Percentiles rank a stretch among this genome's conserved stretches.
phyloP scores from a whole-genome alignment of 1,284 basidiomycete species.

The Mrakiaceae sp. region DNA sequence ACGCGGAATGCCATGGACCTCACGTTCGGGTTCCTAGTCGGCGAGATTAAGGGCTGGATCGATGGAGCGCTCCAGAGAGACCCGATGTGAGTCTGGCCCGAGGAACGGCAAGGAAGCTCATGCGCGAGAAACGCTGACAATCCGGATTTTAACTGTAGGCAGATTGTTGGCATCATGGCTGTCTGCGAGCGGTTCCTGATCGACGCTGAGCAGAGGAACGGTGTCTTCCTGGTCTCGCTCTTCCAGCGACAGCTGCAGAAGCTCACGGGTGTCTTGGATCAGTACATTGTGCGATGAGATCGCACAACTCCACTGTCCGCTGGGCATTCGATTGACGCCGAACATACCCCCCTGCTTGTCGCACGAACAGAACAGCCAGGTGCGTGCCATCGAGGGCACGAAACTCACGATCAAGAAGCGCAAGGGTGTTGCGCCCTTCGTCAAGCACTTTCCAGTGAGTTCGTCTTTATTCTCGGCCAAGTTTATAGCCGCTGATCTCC shows the following conservation, averaged over 20 bases:
- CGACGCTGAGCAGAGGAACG: constrained; percentile 67
- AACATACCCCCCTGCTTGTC: no score
- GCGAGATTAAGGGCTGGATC: constrained; percentile 73
- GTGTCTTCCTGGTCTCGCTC: constrained; percentile 58
- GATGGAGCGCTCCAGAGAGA: constrained; percentile 68
- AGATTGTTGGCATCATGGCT: constrained; percentile 72
- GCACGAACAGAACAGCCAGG: no score
- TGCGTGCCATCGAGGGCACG: constrained; percentile 65
- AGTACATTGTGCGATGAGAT: constrained; percentile 54
- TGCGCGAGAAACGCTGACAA: not conserved
- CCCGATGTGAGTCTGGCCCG: constrained; percentile 49
- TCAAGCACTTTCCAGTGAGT: constrained; percentile 73
- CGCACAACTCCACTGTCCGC: not conserved
- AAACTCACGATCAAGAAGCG: constrained; percentile 66
- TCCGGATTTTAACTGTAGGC: constrained; percentile 41
- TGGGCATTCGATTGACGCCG: not conserved
- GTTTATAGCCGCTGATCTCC: not conserved
- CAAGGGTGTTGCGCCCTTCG: constrained; percentile 82
- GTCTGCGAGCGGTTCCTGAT: constrained; percentile 65
- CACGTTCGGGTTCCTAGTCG: constrained; percentile 84
- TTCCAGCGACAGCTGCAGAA: constrained; percentile 72
- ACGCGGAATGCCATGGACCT: constrained; percentile 81
- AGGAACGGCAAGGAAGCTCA: no score
- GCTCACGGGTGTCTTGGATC: constrained; percentile 59
- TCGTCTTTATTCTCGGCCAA: not conserved